Evolutionary conservation across 1,284 basidiomycete species (phyloP), one percentile per base, ranked within the genome.

Genomic region (Inonotus hispidus): DNA sequence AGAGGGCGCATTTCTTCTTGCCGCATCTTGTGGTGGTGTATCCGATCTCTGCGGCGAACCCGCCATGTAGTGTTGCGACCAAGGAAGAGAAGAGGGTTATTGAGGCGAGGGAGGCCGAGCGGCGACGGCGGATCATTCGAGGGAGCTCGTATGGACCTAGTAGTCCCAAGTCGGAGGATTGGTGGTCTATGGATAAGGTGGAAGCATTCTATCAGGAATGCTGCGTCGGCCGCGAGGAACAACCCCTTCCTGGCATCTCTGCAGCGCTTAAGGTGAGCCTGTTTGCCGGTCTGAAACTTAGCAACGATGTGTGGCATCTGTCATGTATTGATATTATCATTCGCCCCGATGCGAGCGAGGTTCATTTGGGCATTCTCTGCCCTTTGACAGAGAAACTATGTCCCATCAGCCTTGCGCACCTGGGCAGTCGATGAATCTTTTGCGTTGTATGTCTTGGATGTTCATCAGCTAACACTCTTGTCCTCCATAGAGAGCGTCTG

Each of bases 1-100:
- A 90, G 70, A 78, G 90, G 57, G 92, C 91, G 0, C 90, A 94
- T 67, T 95, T 93, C 70, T 89, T 93, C 65, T 76, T 95, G 2
- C 91, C 90, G 0, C 82, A 88, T 68, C 82, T 94, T 68, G 84
- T 84, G 37, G 92, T 87, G 25, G 85, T 93, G 27, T 96, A 95
- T 70, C 92, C 91, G 0, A 95, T 95, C 70, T 89, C 87, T 39
- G 83, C 88, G 1, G 68, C 84, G 16, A 89, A 88, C 58, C 91
- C 92, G 19, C 92, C 92, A 1, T 90, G 83, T 55, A 90, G 83
- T 5, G 84, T 86, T 0, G 81, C 80, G 5, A 77, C 92, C 58
- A 84, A 88, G 73, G 85, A 91, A 61, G 85, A 89, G 75, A 88
- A 89, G 72, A 82, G 78, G 64, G 80, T 79, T 37, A 85, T 83